Evolutionary conservation across 1,284 basidiomycete species (phyloP), one percentile per base, ranked within the genome.

Genomic region (Puccinia hordei): DNA sequence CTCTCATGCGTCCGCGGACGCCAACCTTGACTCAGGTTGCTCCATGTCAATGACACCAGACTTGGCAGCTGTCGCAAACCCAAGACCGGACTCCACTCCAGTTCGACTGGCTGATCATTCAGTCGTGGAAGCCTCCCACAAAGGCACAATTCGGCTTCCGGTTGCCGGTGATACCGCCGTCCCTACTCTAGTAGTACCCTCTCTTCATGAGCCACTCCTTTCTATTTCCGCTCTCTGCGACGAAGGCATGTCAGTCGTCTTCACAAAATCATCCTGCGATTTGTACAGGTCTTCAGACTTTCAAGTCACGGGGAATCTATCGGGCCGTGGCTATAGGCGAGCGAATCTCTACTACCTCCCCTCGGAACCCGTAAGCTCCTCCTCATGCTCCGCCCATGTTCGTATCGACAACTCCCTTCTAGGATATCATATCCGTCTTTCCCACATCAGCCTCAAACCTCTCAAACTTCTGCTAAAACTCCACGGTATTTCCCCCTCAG

Each of bases 161-260:
- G 19, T 72, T 3, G 19, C 19, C 35, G 46, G 24, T 1, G 22
- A 22, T 5, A 72, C 3, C 5, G 9, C n/a, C 9, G 30, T 46
- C 27, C 33, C 53, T 13, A 19, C 69, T 19, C 27, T 72, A 4
- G 38, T 72, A 8, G 44, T 72, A 6, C 69, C 69, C 6, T 12
- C 27, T 5, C 44, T 72, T 15, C 22, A 66, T 35, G 65, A 66
- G 33, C 65, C 65, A 1, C 65, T 66, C 19, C 65, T 66, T 13
- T 72, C 69, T 6, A 46, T 72, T 13, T 15, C 69, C 9, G 9
- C 24, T 5, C n/a, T 73, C 1, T 73, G 71, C 44, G 46, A 73
- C 27, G 22, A 53, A 9, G 27, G 27, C 24, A 24, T 72, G 1
- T 9, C 15, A 0, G n/a, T 72, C 5, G 24, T 51, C 1, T 72